Base-by-base conservation (phyloP, 2,329 filamentous ascomycete genomes). In the Colletotrichum cereale region DNA sequence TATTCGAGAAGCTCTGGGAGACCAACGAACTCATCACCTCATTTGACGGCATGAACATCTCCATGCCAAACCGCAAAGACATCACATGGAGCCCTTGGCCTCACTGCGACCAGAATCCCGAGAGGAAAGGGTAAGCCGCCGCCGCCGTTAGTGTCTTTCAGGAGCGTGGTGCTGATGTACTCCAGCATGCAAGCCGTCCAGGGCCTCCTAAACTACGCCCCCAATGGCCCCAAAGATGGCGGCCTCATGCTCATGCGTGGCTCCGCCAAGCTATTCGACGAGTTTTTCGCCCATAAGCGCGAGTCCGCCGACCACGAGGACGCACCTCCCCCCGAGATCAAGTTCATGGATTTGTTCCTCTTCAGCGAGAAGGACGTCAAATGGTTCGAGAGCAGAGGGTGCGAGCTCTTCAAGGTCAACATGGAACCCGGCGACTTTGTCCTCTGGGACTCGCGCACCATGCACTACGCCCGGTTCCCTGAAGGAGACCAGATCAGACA, bases 241-340 rank as follows among this genome's bases (percentile, higher is more conserved):
- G 84, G 84, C 2, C 73, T 87, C 11, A 79, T 86, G 44, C 73
- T 85, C 6, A 82, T 85, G 79, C 81, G 82, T 38, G 84, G 84
- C 5, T 82, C 80, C 7, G 74, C 78, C 11, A 82, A 81, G 53
- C 77, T 85, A 0, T 82, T 80, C 56, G 80, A 85, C 55, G 78
- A 84, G 72, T 86, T 85, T 79, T 86, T 85, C 74, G 76, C 78
- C 3, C 77, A 82, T 66, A 79, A 80, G 66, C 76, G 75, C 63
- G 76, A 78, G 61, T 74, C 52, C 31, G 69, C 62, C 58, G 75
- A 74, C 68, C 76, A 76, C 70, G 76, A 79, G 57, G 78, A 79
- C 69, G 78, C 79, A 14, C 77, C 77, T 18, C 77, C 79, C 8
- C 77, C 79, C 12, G 77, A 78, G 60, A 73, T 76, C 61, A 78